These are phyloP conservation scores for Cercospora zeae-maydis DNA, from an alignment of 2,329 filamentous ascomycete species.

Conservation along the genomic window DNA sequence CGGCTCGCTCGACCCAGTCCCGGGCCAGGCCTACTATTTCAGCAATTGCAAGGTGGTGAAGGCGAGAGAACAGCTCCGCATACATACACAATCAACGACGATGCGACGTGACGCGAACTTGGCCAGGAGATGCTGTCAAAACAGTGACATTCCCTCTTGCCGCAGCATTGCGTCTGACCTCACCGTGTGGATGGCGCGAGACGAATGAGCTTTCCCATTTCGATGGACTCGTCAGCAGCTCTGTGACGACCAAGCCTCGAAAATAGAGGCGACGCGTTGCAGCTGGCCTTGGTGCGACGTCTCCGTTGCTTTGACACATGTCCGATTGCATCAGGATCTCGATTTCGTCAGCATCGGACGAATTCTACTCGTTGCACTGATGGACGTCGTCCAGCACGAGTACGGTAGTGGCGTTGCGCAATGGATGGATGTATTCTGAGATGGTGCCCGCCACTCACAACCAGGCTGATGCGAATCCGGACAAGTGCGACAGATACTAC, in stretches of 20 bases:
- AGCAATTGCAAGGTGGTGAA: not conserved
- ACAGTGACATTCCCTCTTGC: not conserved
- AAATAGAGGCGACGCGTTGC: not conserved
- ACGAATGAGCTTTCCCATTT: not conserved
- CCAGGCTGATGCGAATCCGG: not conserved
- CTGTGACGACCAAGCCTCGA: slow-evolving; percentile 3
- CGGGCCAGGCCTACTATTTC: not conserved
- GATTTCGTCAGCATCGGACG: not conserved
- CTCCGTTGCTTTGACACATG: not conserved
- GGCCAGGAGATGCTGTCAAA: not conserved
- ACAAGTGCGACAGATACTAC: not conserved
- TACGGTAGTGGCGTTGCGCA: not conserved
- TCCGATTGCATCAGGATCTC: not conserved
- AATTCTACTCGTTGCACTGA: not conserved
- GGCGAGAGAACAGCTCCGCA: too few relatives aligned
- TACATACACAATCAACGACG: not conserved
- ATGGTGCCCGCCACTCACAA: too few relatives aligned
- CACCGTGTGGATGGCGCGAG: slow-evolving; percentile 1
- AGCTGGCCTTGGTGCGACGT: not conserved
- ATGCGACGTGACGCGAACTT: not conserved
- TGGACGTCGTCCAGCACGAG: not conserved
- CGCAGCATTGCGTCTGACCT: not conserved
- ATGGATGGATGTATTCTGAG: not conserved
- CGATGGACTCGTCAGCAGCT: slow-evolving; percentile 7
- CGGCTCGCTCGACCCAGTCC: not conserved